phyloP scores from a whole-genome alignment of 129 eudicot species.

The Mikania micrantha region DNA sequence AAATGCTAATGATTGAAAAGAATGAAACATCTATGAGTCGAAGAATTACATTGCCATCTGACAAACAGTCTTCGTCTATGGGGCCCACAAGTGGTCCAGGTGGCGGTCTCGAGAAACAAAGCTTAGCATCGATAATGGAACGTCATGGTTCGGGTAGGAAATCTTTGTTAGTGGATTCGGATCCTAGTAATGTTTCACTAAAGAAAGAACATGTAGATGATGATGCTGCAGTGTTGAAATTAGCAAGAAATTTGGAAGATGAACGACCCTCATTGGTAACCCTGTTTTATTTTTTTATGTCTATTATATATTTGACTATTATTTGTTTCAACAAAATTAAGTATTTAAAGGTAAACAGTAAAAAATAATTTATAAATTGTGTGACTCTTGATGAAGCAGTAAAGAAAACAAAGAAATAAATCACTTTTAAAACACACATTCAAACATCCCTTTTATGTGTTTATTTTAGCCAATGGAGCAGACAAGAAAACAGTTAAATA shows the following conservation, averaged over 20 bases:
- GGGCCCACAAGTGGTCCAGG: constrained; percentile 34
- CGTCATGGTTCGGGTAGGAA: constrained; percentile 89
- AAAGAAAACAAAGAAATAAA: background rate
- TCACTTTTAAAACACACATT: background rate
- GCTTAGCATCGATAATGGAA: constrained; percentile 72
- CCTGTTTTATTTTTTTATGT: background rate
- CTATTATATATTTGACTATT: no score
- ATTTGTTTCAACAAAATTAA: no score
- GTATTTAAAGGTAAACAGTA: no score
- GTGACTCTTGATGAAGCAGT: no score
- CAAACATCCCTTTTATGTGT: background rate
- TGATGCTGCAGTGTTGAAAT: constrained; percentile 39
- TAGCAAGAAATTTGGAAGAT: constrained; percentile 48
- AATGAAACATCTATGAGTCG: constrained; percentile 52
- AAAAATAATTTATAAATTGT: no score
- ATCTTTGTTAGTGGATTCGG: constrained; percentile 66
- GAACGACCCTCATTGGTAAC: constrained; percentile 51
- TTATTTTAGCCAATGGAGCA: constrained; percentile 54
- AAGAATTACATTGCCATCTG: constrained; percentile 35
- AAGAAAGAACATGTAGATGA: constrained; percentile 69
- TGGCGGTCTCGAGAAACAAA: constrained; percentile 62
- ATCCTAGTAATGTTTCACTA: constrained; percentile 61
- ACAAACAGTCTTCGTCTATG: constrained; percentile 39
- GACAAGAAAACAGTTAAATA: constrained; percentile 33
- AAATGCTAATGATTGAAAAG: constrained; percentile 62